Conservation (phyloP, 176 grass and related monocot genomes). For the Neostapfia colusana region DNA sequence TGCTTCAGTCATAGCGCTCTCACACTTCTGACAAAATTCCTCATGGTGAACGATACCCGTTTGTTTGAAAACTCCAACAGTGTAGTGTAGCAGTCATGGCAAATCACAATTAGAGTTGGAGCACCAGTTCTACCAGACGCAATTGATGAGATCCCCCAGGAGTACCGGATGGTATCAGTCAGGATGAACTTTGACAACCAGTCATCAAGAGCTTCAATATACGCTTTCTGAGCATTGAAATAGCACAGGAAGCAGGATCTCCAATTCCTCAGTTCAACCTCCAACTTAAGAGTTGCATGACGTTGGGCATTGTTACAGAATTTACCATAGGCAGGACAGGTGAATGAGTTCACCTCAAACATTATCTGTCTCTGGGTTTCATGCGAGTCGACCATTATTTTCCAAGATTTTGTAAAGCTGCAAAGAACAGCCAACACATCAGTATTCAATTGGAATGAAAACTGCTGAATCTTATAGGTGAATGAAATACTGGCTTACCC, state of each 20-base stretch:
- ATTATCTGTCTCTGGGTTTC: slow-evolving; percentile 97
- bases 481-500: slow-evolving; percentile 60
- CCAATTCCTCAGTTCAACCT: slow-evolving; percentile 88
- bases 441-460: background rate
- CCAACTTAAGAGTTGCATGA: slow-evolving; percentile 79
- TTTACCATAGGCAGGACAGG: slow-evolving; percentile 92
- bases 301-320: slow-evolving; percentile 81
- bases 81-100: slow-evolving; percentile 61
- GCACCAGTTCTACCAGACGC: slow-evolving; percentile 37
- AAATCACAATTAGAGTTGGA: slow-evolving; percentile 64
- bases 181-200: slow-evolving; percentile 90
- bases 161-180: slow-evolving; percentile 63
- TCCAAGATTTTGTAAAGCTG: slow-evolving; percentile 79
- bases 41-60: slow-evolving; percentile 55
- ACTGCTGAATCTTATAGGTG: background rate
- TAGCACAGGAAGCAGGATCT: slow-evolving; percentile 76
- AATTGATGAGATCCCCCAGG: slow-evolving; percentile 55
- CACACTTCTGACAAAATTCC: slow-evolving; percentile 75
- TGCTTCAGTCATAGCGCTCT: slow-evolving; percentile 87
- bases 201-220: slow-evolving; percentile 77
- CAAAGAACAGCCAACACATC: slow-evolving; percentile 23
- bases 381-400: slow-evolving; percentile 89
- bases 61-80: slow-evolving; percentile 59
- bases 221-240: slow-evolving; percentile 65
- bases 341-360: slow-evolving; percentile 90